These are phyloP conservation scores for Hymenoscyphus occultus DNA, from an alignment of 2,329 filamentous ascomycete genomes.

Conservation along the genomic window DNA sequence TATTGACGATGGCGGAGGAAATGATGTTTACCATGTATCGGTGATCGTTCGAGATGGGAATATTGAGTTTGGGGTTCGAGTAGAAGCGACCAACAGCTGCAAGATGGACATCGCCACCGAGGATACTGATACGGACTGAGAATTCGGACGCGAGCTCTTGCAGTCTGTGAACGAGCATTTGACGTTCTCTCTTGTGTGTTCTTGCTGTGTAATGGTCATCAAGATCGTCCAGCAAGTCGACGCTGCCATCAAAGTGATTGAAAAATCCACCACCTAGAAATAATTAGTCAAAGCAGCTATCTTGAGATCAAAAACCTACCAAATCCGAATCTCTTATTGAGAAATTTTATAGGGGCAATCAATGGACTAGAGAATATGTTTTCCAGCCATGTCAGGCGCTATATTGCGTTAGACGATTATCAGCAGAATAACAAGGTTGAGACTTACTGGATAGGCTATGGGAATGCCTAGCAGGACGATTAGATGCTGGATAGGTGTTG, in stretches of 20 bases:
- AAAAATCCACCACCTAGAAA: constrained; percentile 59
- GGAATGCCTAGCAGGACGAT: constrained; percentile 85
- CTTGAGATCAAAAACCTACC: neutral
- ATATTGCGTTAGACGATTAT: constrained; percentile 19
- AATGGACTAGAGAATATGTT: constrained; percentile 83
- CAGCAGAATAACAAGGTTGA: constrained; percentile 37
- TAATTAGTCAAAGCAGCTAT: neutral
- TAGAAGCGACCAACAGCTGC: constrained; percentile 93
- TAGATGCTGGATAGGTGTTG: constrained; percentile 80
- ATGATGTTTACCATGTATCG: constrained; percentile 95
- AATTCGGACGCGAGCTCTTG: constrained; percentile 82
- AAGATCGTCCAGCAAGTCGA: constrained; percentile 87
- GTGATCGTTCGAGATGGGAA: constrained; percentile 78
- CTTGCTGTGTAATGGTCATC: constrained; percentile 95
- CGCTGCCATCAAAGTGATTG: constrained; percentile 90
- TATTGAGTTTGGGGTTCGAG: constrained; percentile 75
- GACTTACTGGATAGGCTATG: constrained; percentile 72
- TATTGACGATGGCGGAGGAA: constrained; percentile 94
- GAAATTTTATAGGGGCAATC: constrained; percentile 59
- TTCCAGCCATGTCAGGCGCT: constrained; percentile 92
- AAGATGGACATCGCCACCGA: constrained; percentile 91
- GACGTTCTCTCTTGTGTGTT: constrained; percentile 87
- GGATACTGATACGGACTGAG: constrained; percentile 84
- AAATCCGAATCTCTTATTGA: constrained; percentile 34
- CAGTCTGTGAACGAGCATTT: constrained; percentile 72